Evolutionary conservation across 805 yeast species (phyloP).

Genomic region (Pichia membranifaciens): DNA sequence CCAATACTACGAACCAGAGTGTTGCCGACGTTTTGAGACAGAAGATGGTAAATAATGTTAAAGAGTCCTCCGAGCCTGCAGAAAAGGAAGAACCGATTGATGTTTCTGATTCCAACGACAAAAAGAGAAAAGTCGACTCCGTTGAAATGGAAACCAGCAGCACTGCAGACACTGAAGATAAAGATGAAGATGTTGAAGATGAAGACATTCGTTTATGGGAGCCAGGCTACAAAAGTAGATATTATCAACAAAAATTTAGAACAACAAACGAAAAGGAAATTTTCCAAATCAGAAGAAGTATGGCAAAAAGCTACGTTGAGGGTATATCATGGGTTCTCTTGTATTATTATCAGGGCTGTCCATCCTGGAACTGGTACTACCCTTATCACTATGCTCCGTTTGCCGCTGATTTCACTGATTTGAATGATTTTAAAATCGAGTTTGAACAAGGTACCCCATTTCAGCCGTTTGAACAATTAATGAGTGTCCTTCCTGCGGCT

Average conservation of each 20-base stretch:
- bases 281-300: constrained; percentile 45
- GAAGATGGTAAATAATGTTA: constrained; percentile 22
- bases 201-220: constrained; percentile 52
- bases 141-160: constrained; percentile 27
- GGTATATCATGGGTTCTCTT: constrained; percentile 96
- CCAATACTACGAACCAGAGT: constrained; percentile 62
- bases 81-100: constrained; percentile 22
- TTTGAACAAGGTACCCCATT: constrained; percentile 74
- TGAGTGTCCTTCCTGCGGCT: constrained; percentile 94
- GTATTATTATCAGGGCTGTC: constrained; percentile 96
- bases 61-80: constrained; percentile 19
- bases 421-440: constrained; percentile 45
- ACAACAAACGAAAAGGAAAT: constrained; percentile 50
- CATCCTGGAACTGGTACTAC: constrained; percentile 97
- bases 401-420: constrained; percentile 72
- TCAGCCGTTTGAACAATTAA: constrained; percentile 85
- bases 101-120: constrained; percentile 19
- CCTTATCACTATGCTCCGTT: constrained; percentile 98
- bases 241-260: constrained; percentile 71
- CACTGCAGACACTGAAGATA: constrained; percentile 25
- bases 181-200: constrained; percentile 8
- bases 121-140: constrained; percentile 19
- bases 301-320: constrained; percentile 74
- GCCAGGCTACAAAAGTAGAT: constrained; percentile 80
- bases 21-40: constrained; percentile 59